These are phyloP conservation scores for Pseudoneurospora amorphoporcata DNA, from an alignment of 495 filamentous ascomycete genomes.

Conservation along the genomic window DNA sequence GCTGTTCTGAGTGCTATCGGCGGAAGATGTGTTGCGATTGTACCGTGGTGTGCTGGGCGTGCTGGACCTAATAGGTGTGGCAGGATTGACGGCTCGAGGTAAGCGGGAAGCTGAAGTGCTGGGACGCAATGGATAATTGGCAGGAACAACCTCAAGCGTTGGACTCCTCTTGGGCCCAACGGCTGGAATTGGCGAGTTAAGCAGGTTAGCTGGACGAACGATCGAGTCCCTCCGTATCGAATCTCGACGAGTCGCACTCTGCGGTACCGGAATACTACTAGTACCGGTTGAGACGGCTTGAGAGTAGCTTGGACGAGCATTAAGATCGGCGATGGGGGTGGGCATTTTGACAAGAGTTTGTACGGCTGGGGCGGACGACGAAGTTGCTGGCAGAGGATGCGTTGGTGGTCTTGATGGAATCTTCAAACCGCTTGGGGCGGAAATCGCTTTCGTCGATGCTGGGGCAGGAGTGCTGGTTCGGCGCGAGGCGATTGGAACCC, in stretches of 20 bases:
- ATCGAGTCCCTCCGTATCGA: slow-evolving; percentile 1
- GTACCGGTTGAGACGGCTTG: slow-evolving; percentile 4
- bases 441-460: background rate
- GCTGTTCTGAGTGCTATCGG: slow-evolving; percentile 26
- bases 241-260: background rate
- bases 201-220: background rate
- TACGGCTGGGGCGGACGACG: background rate
- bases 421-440: slow-evolving; percentile 5
- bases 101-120: slow-evolving; percentile 21
- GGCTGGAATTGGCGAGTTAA: slow-evolving; percentile 1
- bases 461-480: background rate
- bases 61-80: slow-evolving; percentile 20
- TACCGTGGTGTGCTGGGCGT: slow-evolving; percentile 12
- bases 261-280: background rate
- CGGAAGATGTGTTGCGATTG: slow-evolving; percentile 20
- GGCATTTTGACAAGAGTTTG: background rate
- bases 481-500: background rate
- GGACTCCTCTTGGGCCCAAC: slow-evolving; percentile 4
- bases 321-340: slow-evolving; percentile 1
- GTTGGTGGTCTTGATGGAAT: slow-evolving; percentile 10
- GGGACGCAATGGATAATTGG: slow-evolving; percentile 17
- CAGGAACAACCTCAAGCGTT: slow-evolving; percentile 3
- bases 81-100: slow-evolving; percentile 18
- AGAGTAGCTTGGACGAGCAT: slow-evolving; percentile 13
- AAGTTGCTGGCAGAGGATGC: slow-evolving; percentile 1